Evolutionary conservation across 2,329 filamentous ascomycete species (phyloP).

Genomic region (Penicillium sclerotiorum): DNA sequence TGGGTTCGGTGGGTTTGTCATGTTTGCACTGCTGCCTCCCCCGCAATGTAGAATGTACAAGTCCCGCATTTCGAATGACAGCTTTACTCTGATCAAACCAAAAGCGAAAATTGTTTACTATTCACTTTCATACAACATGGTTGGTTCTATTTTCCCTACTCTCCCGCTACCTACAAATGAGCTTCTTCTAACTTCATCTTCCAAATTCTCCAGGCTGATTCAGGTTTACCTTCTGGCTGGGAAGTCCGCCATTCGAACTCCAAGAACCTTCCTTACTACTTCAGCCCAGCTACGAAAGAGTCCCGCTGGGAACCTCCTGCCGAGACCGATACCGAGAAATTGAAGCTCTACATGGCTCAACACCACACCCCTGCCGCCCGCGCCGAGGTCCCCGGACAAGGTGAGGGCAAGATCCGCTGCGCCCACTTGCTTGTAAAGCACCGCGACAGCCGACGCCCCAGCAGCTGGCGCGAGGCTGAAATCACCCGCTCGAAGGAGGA

Average conservation of each 20-base stretch:
- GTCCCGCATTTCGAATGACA: not conserved
- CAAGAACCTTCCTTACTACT: constrained; percentile 99
- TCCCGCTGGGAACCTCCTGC: constrained; percentile 94
- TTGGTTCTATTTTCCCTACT: not conserved
- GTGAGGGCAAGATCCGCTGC: constrained; percentile 84
- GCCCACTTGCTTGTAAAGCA: constrained; percentile 96
- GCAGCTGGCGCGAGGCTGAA: constrained; percentile 87
- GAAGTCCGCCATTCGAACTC: constrained; percentile 98
- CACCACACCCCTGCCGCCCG: constrained; percentile 65
- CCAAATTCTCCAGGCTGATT: constrained; percentile 56
- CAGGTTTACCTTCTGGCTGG: constrained; percentile 83
- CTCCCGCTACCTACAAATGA: no score
- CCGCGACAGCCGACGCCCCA: constrained; percentile 79
- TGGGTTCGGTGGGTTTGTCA: not conserved
- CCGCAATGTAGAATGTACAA: constrained; percentile 25
- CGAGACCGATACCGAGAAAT: constrained; percentile 84
- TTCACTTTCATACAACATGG: not conserved
- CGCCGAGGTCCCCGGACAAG: constrained; percentile 41
- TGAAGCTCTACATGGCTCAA: constrained; percentile 91
- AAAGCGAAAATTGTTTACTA: not conserved
- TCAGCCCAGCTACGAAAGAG: constrained; percentile 82
- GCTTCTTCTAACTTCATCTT: constrained; percentile 1
- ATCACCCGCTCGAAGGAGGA: constrained; percentile 90
- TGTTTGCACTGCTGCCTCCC: constrained; percentile 24
- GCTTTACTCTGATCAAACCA: not conserved